These are phyloP conservation scores for Neofusicoccum umdonicola DNA, from an alignment of 2,329 filamentous ascomycete genomes.

Conservation along the genomic window DNA sequence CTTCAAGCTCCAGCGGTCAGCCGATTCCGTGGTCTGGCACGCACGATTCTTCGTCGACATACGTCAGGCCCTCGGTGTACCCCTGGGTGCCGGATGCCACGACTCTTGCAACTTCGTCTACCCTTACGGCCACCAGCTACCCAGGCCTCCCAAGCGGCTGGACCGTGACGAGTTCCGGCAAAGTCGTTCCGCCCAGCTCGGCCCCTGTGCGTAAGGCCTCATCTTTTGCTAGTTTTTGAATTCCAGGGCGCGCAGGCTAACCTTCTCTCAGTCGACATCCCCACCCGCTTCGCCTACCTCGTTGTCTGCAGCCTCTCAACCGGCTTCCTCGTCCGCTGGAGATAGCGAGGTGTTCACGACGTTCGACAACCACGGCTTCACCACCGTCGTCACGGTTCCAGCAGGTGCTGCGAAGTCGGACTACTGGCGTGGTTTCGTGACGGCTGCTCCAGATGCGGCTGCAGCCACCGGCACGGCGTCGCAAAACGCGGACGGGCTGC, in stretches of 20 bases:
- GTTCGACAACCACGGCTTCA: slow-evolving; percentile 51
- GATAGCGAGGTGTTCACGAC: slow-evolving; percentile 43
- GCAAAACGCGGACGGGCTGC: neutral
- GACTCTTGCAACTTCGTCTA: slow-evolving; percentile 49
- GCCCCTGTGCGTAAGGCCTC: slow-evolving; percentile 64
- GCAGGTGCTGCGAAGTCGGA: slow-evolving; percentile 43
- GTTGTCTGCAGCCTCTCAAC: slow-evolving; percentile 44
- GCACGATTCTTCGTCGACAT: slow-evolving; percentile 55
- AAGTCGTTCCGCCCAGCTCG: slow-evolving; percentile 71
- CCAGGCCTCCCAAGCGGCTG: slow-evolving; percentile 73
- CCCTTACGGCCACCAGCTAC: slow-evolving; percentile 46
- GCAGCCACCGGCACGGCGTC: neutral
- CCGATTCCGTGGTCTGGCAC: slow-evolving; percentile 68
- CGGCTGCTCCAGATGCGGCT: slow-evolving; percentile 19
- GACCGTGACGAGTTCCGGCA: slow-evolving; percentile 75
- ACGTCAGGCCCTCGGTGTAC: slow-evolving; percentile 56
- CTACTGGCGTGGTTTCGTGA: slow-evolving; percentile 48
- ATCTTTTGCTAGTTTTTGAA: neutral
- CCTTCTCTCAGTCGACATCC: slow-evolving; percentile 48
- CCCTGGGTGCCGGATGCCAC: slow-evolving; percentile 59
- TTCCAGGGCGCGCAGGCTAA: slow-evolving; percentile 16
- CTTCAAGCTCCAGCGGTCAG: slow-evolving; percentile 60
- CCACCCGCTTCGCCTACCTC: slow-evolving; percentile 53
- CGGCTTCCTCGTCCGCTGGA: slow-evolving; percentile 46
- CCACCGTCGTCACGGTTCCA: slow-evolving; percentile 44